Conservation (phyloP, 2,329 filamentous ascomycete species). For the Fusarium falciforme region DNA sequence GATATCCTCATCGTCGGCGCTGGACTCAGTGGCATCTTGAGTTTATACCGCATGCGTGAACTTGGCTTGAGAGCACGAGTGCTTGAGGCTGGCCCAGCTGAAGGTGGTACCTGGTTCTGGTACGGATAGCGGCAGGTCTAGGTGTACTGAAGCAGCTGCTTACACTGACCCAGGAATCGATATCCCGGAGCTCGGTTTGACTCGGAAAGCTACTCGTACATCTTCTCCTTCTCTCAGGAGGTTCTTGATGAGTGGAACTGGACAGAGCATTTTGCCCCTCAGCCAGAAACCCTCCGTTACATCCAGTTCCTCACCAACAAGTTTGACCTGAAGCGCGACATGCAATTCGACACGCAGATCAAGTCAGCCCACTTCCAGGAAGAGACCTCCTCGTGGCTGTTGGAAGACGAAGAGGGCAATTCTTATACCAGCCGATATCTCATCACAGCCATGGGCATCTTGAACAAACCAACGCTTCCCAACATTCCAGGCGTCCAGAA, state of each 20-base stretch:
- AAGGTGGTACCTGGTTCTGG: constrained; percentile 61
- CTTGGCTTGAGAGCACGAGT: constrained; percentile 50
- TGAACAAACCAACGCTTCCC: constrained; percentile 48
- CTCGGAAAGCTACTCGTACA: constrained; percentile 53
- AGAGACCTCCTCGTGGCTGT: constrained; percentile 41
- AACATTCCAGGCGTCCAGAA: constrained; percentile 45
- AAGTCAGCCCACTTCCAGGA: constrained; percentile 50
- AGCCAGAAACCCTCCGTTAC: constrained; percentile 30
- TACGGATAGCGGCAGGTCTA: constrained; percentile 9
- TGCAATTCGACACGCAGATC: constrained; percentile 55
- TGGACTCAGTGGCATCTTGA: constrained; percentile 54
- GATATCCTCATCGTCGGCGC: constrained; percentile 38
- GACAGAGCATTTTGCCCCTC: constrained; percentile 48
- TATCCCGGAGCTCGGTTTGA: constrained; percentile 53
- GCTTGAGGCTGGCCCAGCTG: constrained; percentile 54
- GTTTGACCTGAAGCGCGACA: constrained; percentile 46
- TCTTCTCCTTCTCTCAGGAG: constrained; percentile 52
- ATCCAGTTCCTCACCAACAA: constrained; percentile 18
- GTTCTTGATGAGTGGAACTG: constrained; percentile 55
- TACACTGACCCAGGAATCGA: not conserved
- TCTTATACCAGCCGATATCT: constrained; percentile 43
- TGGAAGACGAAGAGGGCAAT: constrained; percentile 38
- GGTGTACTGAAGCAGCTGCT: not conserved
- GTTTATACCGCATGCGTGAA: constrained; percentile 54
- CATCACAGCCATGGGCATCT: constrained; percentile 44